Evolutionary conservation across 169 alveolate species (phyloP).

Genomic region (Eimeria maxima): DNA sequence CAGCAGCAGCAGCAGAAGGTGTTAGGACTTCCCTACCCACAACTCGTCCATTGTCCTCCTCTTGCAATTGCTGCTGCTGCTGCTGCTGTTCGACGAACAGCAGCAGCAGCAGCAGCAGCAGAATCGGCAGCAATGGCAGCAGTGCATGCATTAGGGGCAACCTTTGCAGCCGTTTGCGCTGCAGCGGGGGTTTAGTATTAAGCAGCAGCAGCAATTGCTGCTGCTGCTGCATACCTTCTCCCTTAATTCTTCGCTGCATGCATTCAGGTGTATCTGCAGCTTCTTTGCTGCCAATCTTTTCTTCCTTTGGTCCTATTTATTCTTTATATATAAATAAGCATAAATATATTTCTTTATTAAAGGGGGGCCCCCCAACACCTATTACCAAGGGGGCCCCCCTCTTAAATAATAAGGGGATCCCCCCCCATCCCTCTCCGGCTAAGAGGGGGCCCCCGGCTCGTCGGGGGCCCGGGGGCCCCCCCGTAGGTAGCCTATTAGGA

Average conservation of each 20-base stretch:
- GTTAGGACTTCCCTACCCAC: no score
- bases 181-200: not conserved
- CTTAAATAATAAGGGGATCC: not conserved
- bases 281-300: not conserved
- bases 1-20: conserved; percentile 7
- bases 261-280: not conserved
- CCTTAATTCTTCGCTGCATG: not conserved
- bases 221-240: conserved; percentile 23
- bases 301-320: not conserved
- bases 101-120: conserved; percentile 13
- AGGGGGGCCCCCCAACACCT: no score
- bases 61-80: not conserved
- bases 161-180: no score
- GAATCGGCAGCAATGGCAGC: no score
- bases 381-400: no score
- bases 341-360: no score
- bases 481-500: not conserved
- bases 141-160: no score
- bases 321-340: not conserved
- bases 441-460: not conserved
- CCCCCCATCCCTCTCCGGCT: not conserved
- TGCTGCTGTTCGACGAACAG: not conserved
- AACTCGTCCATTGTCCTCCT: not conserved
- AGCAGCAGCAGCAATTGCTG: conserved; percentile 27
- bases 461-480: not conserved